phyloP scores from a whole-genome alignment of 371 early-diverging fungal genomes.

The Vairimorpha ceranae region DNA sequence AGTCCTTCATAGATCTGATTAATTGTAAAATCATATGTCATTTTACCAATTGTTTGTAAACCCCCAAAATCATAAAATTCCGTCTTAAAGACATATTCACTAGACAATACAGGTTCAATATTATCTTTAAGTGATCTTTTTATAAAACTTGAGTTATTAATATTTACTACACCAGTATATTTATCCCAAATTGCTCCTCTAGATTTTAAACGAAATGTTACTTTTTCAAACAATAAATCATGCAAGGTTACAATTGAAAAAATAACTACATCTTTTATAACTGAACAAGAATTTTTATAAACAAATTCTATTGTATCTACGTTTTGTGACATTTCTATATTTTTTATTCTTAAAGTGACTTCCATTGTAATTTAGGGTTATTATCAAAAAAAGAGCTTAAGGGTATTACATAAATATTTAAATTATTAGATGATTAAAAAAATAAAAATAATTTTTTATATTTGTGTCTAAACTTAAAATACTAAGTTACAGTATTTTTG shows the following conservation, averaged over 20 bases:
- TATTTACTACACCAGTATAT: background rate
- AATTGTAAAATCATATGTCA: background rate
- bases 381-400: background rate
- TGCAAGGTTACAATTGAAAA: background rate
- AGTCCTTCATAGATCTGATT: background rate
- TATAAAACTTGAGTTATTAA: background rate
- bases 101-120: background rate
- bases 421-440: too few species aligned
- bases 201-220: background rate
- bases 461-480: too few species aligned
- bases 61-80: background rate
- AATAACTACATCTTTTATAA: background rate
- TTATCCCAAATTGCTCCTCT: background rate
- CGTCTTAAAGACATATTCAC: background rate
- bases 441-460: too few species aligned
- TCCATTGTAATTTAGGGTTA: background rate
- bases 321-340: background rate
- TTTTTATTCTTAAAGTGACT: background rate
- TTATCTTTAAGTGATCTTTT: background rate
- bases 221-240: conserved; percentile 3
- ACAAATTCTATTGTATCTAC: conserved; percentile 4
- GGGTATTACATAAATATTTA: too few species aligned
- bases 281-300: background rate
- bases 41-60: background rate
- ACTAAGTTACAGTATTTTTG: too few species aligned